These are phyloP conservation scores for Malus sieversii DNA, from an alignment of 306 rosid species.

Conservation along the genomic window DNA sequence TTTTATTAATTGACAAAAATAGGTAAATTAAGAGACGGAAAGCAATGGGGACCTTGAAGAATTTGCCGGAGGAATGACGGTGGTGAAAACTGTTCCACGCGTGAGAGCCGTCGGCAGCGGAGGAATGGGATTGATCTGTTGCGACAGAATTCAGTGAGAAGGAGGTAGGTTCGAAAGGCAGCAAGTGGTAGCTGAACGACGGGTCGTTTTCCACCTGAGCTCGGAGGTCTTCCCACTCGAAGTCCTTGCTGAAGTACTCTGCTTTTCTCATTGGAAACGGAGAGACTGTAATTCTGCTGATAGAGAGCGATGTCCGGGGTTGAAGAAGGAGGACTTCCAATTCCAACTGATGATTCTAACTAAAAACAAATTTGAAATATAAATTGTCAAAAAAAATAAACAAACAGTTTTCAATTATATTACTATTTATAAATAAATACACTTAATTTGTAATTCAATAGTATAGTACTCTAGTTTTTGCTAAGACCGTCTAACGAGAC, in stretches of 20 bases:
- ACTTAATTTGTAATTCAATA: too few relatives aligned
- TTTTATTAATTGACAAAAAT: neutral
- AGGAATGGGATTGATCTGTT: constrained; percentile 9
- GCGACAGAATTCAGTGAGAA: constrained; percentile 1
- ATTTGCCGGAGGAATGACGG: constrained; percentile 83
- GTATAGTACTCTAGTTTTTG: too few relatives aligned
- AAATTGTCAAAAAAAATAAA: too few relatives aligned
- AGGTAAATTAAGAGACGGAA: neutral
- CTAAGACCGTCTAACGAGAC: too few relatives aligned
- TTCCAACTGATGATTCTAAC: too few relatives aligned
- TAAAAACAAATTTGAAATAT: too few relatives aligned
- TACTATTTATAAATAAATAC: too few relatives aligned
- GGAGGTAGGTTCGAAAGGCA: constrained; percentile 25
- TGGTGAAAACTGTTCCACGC: constrained; percentile 80
- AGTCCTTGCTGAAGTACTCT: constrained; percentile 65
- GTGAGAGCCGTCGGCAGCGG: constrained; percentile 39
- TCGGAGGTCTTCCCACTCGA: constrained; percentile 72
- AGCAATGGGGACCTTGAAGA: constrained; percentile 62
- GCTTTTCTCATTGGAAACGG: constrained; percentile 7
- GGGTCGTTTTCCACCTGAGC: constrained; percentile 56
- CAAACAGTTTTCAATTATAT: too few relatives aligned
- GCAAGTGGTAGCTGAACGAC: constrained; percentile 44
- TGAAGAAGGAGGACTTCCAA: neutral
- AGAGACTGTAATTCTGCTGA: neutral
- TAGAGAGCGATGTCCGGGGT: neutral